Evolutionary conservation across 208 protist genomes (phyloP), one percentile per base, ranked within the genome.

Genomic region (Dictyostelium gargantuum): DNA sequence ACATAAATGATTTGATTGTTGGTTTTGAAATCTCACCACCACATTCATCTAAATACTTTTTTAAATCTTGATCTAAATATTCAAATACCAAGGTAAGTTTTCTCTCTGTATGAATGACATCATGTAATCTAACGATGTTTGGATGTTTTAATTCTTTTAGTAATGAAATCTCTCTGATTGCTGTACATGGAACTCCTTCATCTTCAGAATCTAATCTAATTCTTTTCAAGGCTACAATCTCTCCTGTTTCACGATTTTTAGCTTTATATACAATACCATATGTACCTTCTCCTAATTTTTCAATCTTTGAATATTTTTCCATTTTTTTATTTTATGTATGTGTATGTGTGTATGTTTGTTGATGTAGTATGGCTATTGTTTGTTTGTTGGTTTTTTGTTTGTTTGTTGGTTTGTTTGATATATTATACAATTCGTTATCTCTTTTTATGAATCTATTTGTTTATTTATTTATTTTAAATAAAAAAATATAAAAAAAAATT

Each of bases 101-200:
- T 29, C 89, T 68, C 26, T 97, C 94, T 17, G 91, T 84, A 70
- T 98, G 96, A 50, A 97, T 82, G 26, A 98, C 97, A 84, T 98
- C 95, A 66, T 91, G 89, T 77, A 97, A 85, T 72, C 85, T 96
- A 32, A 98, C 95, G 63, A 98, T 97, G 68, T 95, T 97, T 44
- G 92, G 80, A 72, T 98, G 97, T 29, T 91, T 95, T 9, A 98
- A 94, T 81, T 98, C 97, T 63, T 97, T 97, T 11, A 98, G 80
- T 17, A 98, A 89, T 40, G 97, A 97, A 32, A 98, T 97, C 63
- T 98, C 97, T 44, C 97, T 93, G 35, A 98, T 96, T 48, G 97
- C 96, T 17, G 97, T 98, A 73, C 94, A 96, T 46, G 97, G 97
- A 11, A 98, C 96, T 29, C 97, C 97, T 79, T 97, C 96, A 63